Evolutionary conservation across 2,329 filamentous ascomycete species (phyloP), one percentile per base, ranked within the genome.

Genomic region (Penicillium sp.): DNA sequence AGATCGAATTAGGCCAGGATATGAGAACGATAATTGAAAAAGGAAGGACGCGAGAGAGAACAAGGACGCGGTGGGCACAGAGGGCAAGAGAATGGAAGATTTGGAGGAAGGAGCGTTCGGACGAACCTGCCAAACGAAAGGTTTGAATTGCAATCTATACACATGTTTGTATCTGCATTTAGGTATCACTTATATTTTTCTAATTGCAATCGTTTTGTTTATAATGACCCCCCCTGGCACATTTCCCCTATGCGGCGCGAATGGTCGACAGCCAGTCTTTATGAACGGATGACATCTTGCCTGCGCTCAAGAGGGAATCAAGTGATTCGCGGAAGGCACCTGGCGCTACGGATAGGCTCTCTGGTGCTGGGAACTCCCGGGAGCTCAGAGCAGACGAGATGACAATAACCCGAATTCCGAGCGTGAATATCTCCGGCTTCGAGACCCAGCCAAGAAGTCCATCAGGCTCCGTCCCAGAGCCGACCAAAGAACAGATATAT

Each of bases 371-470:
- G 43, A 67, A 64, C 5, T 57, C 47, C 1, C 42, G 60, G 0
- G 63, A 66, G 13, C 67, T 51, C n/a, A 78, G 43, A 9, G 72
- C 58, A 13, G 66, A 66, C 2, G 75, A 71, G 39, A 75, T 64
- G 34, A 61, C 66, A 40, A 78, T 68, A 13, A 78, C 59, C 13
- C 74, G 70, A n/a, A 73, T 55, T 1, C 72, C 73, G 26, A 78
- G 58, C 2, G 68, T 68, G 51, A 91, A 93, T 1, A 86, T 82
- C 29, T 85, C 82, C 0, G 85, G 79, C 52, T 86, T 85, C 1
- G 86, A 86, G 1, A 83, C 82, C 85, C 88, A 91, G 7, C 90
- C 89, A 32, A 95, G 73, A 8, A 87, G 79, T 0, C 87, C 87
- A 65, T 91, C 88, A 1, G 68, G 66, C 58, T 2, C 65, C 61